phyloP scores from a whole-genome alignment of 1,284 basidiomycete species.

The Cystobasidium slooffiae region DNA sequence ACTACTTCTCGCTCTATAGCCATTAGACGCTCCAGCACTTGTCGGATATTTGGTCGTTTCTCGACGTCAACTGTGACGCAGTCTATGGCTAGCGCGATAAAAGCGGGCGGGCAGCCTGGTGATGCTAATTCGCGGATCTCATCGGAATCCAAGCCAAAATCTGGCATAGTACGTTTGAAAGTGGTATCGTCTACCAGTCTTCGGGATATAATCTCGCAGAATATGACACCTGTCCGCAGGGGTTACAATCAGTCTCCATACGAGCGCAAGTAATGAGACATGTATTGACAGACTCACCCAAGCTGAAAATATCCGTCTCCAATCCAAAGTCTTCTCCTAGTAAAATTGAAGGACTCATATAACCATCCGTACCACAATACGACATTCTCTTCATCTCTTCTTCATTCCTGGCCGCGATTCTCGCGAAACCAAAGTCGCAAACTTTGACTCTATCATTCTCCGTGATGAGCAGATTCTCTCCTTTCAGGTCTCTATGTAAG shows the following conservation, averaged over 20 bases:
- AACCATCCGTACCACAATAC: constrained; percentile 91
- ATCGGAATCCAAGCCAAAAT: constrained; percentile 74
- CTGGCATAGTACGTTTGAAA: constrained; percentile 76
- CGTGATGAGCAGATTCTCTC: constrained; percentile 94
- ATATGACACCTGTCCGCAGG: constrained; percentile 71
- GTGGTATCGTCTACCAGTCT: constrained; percentile 75
- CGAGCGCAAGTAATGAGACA: no score
- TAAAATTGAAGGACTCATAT: constrained; percentile 69
- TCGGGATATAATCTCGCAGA: constrained; percentile 87
- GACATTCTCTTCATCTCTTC: constrained; percentile 90
- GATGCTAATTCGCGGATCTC: constrained; percentile 75
- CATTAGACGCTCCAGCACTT: constrained; percentile 77
- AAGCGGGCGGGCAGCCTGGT: constrained; percentile 75
- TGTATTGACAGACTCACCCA: constrained; percentile 55
- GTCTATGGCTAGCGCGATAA: constrained; percentile 76
- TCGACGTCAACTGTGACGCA: constrained; percentile 74
- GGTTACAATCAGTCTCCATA: background rate
- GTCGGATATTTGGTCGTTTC: constrained; percentile 73
- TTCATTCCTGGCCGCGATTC: constrained; percentile 86
- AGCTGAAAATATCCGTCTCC: constrained; percentile 89
- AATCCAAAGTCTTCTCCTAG: constrained; percentile 88
- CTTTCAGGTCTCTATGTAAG: constrained; percentile 81
- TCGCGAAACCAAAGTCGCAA: constrained; percentile 80
- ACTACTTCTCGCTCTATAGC: constrained; percentile 49
- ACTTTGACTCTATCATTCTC: constrained; percentile 80